Conservation (phyloP, 2,329 filamentous ascomycete species). For the Aspergillus aculeatinus region DNA sequence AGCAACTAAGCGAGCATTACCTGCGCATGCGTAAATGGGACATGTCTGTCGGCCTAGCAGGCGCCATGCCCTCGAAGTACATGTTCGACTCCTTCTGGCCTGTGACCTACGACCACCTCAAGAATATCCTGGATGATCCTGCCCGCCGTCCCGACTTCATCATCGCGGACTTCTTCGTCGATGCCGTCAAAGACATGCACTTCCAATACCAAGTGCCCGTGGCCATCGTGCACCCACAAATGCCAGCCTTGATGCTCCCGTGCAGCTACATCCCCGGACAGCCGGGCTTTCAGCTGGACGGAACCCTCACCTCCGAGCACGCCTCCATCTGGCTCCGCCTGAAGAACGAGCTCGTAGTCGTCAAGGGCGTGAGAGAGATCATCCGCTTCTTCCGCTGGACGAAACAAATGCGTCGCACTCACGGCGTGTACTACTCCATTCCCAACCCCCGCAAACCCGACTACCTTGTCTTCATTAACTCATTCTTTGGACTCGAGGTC, state of each 20-base stretch:
- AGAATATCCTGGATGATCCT: slow-evolving; percentile 22
- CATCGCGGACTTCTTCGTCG: slow-evolving; percentile 47
- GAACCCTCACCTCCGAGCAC: slow-evolving; percentile 39
- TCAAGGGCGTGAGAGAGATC: slow-evolving; percentile 32
- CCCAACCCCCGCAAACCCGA: slow-evolving; percentile 38
- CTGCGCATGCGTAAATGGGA: slow-evolving; percentile 37
- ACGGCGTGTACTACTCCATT: slow-evolving; percentile 34
- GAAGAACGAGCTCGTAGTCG: slow-evolving; percentile 35
- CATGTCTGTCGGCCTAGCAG: slow-evolving; percentile 30
- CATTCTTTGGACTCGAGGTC: slow-evolving; percentile 46
- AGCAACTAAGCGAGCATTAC: slow-evolving; percentile 37
- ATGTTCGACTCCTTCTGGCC: slow-evolving; percentile 43
- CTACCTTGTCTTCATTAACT: slow-evolving; percentile 47
- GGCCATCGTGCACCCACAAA: slow-evolving; percentile 44
- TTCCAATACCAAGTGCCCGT: slow-evolving; percentile 40
- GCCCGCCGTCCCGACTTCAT: slow-evolving; percentile 40
- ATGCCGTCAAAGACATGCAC: slow-evolving; percentile 44
- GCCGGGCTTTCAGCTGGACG: slow-evolving; percentile 44
- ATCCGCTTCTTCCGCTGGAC: slow-evolving; percentile 33
- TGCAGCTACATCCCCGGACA: slow-evolving; percentile 44
- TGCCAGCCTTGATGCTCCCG: slow-evolving; percentile 41
- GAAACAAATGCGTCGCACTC: slow-evolving; percentile 30
- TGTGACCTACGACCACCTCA: slow-evolving; percentile 26
- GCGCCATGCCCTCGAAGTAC: slow-evolving; percentile 38
- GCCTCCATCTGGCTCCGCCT: slow-evolving; percentile 41